Evolutionary conservation across 306 rosid genomes (phyloP).

Genomic region (Prinsepia uniflora): DNA sequence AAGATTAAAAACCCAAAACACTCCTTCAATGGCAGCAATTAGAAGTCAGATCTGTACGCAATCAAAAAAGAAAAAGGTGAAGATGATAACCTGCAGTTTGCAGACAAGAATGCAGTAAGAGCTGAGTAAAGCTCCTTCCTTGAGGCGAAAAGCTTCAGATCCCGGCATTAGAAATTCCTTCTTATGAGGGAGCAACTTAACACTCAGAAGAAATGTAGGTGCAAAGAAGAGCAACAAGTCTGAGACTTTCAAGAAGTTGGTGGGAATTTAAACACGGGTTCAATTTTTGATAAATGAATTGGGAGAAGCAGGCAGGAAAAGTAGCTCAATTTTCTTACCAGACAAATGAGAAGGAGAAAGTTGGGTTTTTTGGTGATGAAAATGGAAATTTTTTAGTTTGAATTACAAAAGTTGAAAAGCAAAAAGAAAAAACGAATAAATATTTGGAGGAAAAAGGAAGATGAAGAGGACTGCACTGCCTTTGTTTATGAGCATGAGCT

Average conservation of each 20-base stretch:
- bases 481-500: background rate
- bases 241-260: constrained; percentile 9
- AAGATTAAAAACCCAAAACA: background rate
- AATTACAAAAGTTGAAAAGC: background rate
- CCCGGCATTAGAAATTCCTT: constrained; percentile 18
- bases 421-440: background rate
- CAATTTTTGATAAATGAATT: background rate
- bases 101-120: constrained; percentile 15
- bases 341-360: background rate
- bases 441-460: background rate
- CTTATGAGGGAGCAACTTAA: background rate
- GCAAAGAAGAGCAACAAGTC: background rate
- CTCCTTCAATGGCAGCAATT: constrained; percentile 11
- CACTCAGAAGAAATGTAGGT: constrained; percentile 18
- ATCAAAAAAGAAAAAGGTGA: background rate
- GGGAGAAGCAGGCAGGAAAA: constrained; percentile 7
- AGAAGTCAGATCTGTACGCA: constrained; percentile 50
- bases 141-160: constrained; percentile 22
- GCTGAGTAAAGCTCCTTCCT: constrained; percentile 23
- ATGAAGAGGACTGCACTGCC: background rate
- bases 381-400: constrained; percentile 4
- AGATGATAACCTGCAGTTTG: constrained; percentile 24
- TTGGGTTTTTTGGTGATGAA: background rate
- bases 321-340: background rate
- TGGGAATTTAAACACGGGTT: background rate